Base-by-base conservation (phyloP, 495 filamentous ascomycete species). In the Melanomma pulvis-pyrius region DNA sequence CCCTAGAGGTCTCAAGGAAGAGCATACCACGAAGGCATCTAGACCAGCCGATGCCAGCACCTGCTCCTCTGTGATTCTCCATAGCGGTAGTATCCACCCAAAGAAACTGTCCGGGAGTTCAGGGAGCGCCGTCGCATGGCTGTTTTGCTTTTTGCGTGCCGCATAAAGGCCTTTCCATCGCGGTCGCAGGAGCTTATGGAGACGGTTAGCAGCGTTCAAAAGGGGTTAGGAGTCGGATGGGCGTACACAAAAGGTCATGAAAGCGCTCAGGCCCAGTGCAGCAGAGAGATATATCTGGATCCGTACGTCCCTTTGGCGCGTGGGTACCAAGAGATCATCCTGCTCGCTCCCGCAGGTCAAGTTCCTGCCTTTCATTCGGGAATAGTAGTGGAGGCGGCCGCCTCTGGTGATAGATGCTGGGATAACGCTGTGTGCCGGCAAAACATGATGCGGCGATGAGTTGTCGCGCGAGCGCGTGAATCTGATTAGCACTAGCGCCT, bases 121-220 rank as follows among this genome's bases (percentile, higher is more conserved):
- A 4, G 96, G 96, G 29, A 98, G 80, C 13, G 80, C 78, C n/a
- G 86, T 84, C n/a, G 89, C 86, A 25, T 86, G 85, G 70, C 87
- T 78, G 67, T 82, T 80, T 69, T 87, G 86, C 70, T 87, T 83
- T 74, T 89, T 92, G 59, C 96, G 86, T 17, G 96, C 93, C 24
- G 93, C 92, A 75, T 98, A 99, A 15, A 99, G 84, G 28, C 87
- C 85, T 52, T 90, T 88, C 96, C 96, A 99, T 84, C 92, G 87
- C 63, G 93, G 92, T 58, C 96, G 87, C 50, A 99, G 82, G 49
- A 92, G 76, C 88, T 87, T 73, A 19, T 26, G 28, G n/a, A 11
- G 7, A 2, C 41, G 15, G 55, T 59, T 46, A 65, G 59, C 24
- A 65, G 32, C 22, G 17, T 51, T 60, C 32, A 9, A 3, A 8